Conservation (phyloP, 2,329 filamentous ascomycete genomes). For the Phaeosphaeriaceae sp. region DNA sequence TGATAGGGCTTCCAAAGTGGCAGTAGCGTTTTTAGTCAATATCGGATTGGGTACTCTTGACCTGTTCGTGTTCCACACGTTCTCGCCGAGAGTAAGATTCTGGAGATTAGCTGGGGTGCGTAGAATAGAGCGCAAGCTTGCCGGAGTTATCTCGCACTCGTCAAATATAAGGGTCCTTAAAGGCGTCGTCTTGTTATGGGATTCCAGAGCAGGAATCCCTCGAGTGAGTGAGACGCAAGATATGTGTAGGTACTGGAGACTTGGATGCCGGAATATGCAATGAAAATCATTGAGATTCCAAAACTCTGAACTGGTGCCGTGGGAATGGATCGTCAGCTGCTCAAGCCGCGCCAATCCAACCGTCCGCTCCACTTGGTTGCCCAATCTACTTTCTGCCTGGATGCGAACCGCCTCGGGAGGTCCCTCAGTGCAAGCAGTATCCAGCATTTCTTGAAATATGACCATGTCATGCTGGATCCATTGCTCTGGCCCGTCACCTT, state of each 20-base stretch:
- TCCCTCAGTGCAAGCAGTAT: conserved; percentile 30
- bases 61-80: conserved; percentile 33
- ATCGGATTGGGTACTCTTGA: conserved; percentile 15
- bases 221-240: conserved; percentile 38
- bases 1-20: conserved; percentile 31
- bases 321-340: conserved; percentile 42
- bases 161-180: conserved; percentile 43
- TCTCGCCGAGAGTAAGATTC: conserved; percentile 44
- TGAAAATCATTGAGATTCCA: conserved; percentile 41
- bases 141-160: conserved; percentile 40
- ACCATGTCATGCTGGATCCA: conserved; percentile 46
- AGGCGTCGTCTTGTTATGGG: conserved; percentile 30
- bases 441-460: conserved; percentile 34
- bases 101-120: conserved; percentile 36
- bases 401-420: conserved; percentile 22
- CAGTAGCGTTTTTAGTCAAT: conserved; percentile 21
- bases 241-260: conserved; percentile 38
- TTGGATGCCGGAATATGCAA: conserved; percentile 45
- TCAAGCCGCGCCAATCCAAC: conserved; percentile 38
- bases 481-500: conserved; percentile 24
- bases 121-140: conserved; percentile 33
- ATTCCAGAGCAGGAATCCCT: conserved; percentile 26
- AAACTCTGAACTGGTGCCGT: conserved; percentile 39
- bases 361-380: conserved; percentile 14
- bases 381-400: conserved; percentile 15